These are phyloP conservation scores for Suillus subluteus DNA, from an alignment of 768 basidiomycete genomes.

Conservation along the genomic window DNA sequence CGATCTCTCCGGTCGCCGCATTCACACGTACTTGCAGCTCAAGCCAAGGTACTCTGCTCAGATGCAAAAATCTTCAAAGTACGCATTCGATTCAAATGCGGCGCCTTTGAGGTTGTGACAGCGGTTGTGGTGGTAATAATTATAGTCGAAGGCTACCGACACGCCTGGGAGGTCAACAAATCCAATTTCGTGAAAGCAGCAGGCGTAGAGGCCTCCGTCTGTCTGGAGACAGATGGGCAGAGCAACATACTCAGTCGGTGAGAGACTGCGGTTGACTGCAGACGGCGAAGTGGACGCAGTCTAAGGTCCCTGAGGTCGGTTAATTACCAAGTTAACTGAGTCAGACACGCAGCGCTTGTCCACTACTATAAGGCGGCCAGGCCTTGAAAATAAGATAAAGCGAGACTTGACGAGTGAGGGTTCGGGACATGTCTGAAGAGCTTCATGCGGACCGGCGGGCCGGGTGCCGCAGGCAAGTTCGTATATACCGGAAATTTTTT, in stretches of 20 bases:
- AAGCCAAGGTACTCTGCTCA: neutral
- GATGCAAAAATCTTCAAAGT: neutral
- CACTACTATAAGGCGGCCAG: neutral
- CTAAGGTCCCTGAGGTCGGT: neutral
- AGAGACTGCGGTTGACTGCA: neutral
- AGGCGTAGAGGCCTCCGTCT: neutral
- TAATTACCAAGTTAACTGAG: neutral
- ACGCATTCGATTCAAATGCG: neutral
- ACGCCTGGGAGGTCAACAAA: slow-evolving; percentile 1
- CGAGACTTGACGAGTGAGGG: neutral
- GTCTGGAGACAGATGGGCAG: neutral
- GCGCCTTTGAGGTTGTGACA: neutral
- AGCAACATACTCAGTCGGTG: neutral
- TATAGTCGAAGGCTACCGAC: neutral
- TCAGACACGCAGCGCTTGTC: neutral
- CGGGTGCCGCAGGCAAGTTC: neutral
- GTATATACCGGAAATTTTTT: neutral
- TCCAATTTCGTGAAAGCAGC: neutral
- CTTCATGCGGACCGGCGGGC: neutral
- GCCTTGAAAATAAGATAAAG: neutral
- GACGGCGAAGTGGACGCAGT: neutral
- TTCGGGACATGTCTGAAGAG: neutral
- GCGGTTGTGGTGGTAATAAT: neutral
- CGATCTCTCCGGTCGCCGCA: neutral
- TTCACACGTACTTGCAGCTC: neutral